Conservation (phyloP, 2,329 filamentous ascomycete species). For the Pseudogymnoascus sp. region DNA sequence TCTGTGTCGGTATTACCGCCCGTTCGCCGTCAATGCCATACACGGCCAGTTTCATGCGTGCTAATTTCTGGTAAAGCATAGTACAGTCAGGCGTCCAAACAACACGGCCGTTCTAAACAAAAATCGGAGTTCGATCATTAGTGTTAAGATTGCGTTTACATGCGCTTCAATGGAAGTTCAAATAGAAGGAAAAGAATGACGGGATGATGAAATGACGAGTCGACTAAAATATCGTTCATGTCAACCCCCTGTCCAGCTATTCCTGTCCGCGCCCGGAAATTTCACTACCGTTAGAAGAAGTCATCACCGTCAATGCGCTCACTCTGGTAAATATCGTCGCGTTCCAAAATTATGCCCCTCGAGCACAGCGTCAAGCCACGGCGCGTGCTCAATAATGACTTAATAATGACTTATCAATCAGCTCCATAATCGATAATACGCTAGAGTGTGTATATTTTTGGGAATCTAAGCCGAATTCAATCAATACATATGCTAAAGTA, state of each 20-base stretch:
- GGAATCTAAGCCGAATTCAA: slow-evolving; percentile 5
- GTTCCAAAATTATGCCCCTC: background rate
- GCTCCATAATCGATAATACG: background rate
- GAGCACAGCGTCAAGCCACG: background rate
- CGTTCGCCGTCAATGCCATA: slow-evolving; percentile 4
- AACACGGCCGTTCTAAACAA: slow-evolving; percentile 1
- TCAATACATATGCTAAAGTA: slow-evolving; percentile 11
- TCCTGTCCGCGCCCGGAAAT: background rate
- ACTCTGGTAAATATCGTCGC: background rate
- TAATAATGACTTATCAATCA: slow-evolving; percentile 1
- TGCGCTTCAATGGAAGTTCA: slow-evolving; percentile 6
- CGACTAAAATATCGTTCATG: background rate
- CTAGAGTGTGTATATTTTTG: slow-evolving; percentile 1
- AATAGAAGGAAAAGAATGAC: background rate
- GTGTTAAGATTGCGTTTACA: slow-evolving; percentile 2
- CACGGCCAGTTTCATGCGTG: slow-evolving; percentile 1
- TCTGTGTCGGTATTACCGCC: slow-evolving; percentile 7
- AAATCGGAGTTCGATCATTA: slow-evolving; percentile 1
- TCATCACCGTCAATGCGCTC: background rate
- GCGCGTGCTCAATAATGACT: background rate
- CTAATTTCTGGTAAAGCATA: slow-evolving; percentile 8
- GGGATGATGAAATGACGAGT: background rate
- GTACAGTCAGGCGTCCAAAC: slow-evolving; percentile 7
- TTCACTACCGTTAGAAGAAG: slow-evolving; percentile 1
- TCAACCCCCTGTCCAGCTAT: background rate